phyloP scores from a whole-genome alignment of 768 basidiomycete genomes.

The Chalciporus piperatus region DNA sequence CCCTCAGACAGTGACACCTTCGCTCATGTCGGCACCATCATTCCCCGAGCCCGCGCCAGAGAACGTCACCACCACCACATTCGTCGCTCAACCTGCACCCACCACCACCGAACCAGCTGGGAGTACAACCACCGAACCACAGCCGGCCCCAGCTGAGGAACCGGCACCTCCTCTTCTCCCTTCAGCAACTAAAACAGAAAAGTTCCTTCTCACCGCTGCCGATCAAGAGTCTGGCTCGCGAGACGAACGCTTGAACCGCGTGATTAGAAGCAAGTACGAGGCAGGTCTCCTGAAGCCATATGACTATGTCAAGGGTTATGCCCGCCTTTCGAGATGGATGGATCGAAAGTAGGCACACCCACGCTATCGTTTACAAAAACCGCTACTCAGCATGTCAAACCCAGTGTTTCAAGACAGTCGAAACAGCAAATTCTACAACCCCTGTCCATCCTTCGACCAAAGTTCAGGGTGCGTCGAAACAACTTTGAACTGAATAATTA shows the following conservation, averaged over 20 bases:
- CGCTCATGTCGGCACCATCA: slow-evolving; percentile 45
- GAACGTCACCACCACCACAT: slow-evolving; percentile 10
- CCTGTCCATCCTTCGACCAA: slow-evolving; percentile 78
- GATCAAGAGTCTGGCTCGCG: slow-evolving; percentile 91
- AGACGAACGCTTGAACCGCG: slow-evolving; percentile 84
- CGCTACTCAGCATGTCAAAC: not conserved
- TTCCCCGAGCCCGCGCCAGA: slow-evolving; percentile 15
- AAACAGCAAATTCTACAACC: slow-evolving; percentile 91
- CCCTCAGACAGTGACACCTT: slow-evolving; percentile 47
- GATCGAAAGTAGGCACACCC: slow-evolving; percentile 67
- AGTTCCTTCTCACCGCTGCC: slow-evolving; percentile 88
- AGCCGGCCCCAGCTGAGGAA: slow-evolving; percentile 33
- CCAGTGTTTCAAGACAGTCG: slow-evolving; percentile 84
- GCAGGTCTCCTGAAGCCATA: slow-evolving; percentile 93
- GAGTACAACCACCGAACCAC: slow-evolving; percentile 21
- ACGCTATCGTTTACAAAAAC: too few species aligned
- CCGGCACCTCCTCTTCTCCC: slow-evolving; percentile 56
- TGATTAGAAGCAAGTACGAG: slow-evolving; percentile 96
- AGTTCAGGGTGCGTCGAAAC: slow-evolving; percentile 62
- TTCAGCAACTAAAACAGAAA: slow-evolving; percentile 78
- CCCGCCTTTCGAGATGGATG: slow-evolving; percentile 91
- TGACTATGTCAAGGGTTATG: slow-evolving; percentile 96
- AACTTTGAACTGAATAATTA: not conserved
- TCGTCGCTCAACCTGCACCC: slow-evolving; percentile 12
- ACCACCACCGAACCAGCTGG: slow-evolving; percentile 21